Percentiles rank a stretch among this genome's conserved stretches.
These are phyloP conservation scores for Flaveria trinervia DNA, from an alignment of 129 eudicot species.

Conservation along the genomic window DNA sequence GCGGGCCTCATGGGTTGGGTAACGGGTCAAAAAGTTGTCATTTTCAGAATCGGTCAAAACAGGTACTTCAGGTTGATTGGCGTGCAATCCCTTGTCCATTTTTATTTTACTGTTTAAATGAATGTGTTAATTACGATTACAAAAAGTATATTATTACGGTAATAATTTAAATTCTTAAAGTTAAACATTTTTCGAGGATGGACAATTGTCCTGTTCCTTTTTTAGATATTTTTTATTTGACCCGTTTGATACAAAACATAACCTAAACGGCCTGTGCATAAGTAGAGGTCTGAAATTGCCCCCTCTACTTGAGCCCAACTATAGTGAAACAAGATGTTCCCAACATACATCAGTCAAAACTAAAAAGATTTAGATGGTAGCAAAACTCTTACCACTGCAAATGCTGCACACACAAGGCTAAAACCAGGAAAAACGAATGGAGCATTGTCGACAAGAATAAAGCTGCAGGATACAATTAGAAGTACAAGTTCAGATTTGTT, in stretches of 20 bases:
- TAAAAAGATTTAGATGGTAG: not conserved
- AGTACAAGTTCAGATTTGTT: slow-evolving; percentile 8
- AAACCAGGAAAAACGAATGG: slow-evolving; percentile 93
- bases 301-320: not conserved
- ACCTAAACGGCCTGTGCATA: not conserved
- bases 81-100: not conserved
- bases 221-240: not conserved
- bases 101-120: not conserved
- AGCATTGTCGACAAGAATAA: slow-evolving; percentile 69
- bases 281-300: not conserved
- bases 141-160: not conserved
- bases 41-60: not conserved
- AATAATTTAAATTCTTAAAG: not conserved
- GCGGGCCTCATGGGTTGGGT: not conserved
- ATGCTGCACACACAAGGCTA: slow-evolving; percentile 70
- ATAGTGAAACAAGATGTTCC: not conserved
- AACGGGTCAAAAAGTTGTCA: not conserved
- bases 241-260: not conserved
- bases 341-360: not conserved
- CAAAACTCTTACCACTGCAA: slow-evolving; percentile 53
- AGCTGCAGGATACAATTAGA: slow-evolving; percentile 44
- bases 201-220: not conserved
- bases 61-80: not conserved
- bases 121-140: not conserved
- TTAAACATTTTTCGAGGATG: not conserved